Percentiles rank a stretch among this genome's conserved stretches.
phyloP scores from a whole-genome alignment of 768 basidiomycete genomes.

The Termitomyces sp. region DNA sequence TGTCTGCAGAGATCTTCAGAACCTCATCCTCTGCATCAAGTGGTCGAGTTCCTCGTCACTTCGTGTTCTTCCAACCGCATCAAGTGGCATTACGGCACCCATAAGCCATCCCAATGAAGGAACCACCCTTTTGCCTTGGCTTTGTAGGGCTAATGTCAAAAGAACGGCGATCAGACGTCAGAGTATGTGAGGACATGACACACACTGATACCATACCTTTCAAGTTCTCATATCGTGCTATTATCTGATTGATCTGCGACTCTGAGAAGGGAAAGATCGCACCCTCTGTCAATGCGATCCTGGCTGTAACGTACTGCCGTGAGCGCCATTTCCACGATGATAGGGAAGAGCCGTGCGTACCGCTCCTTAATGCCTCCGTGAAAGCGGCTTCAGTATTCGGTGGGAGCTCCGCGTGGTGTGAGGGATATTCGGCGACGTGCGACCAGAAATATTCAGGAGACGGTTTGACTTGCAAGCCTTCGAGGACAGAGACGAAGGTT shows the following conservation, averaged over 20 bases:
- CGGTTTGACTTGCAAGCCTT: constrained; percentile 25
- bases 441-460: constrained; percentile 37
- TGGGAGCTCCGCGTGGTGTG: constrained; percentile 28
- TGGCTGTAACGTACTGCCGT: constrained; percentile 21
- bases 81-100: constrained; percentile 41
- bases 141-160: constrained; percentile 23
- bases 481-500: neutral
- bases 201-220: constrained; percentile 24
- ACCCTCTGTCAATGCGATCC: constrained; percentile 24
- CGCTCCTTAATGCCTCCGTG: neutral
- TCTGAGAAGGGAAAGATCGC: constrained; percentile 33
- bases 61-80: constrained; percentile 24
- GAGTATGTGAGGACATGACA: neutral
- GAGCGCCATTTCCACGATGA: neutral
- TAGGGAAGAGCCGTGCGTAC: neutral
- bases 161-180: constrained; percentile 4
- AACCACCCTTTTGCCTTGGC: constrained; percentile 25
- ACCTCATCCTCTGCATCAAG: constrained; percentile 27
- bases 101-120: constrained; percentile 38
- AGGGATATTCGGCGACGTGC: constrained; percentile 39
- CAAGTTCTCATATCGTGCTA: constrained; percentile 31
- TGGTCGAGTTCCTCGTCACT: constrained; percentile 28
- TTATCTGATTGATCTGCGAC: constrained; percentile 35
- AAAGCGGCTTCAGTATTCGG: constrained; percentile 1
- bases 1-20: constrained; percentile 6